Base-by-base conservation (phyloP, 1,139 yeast species). In the Geotrichum siamense region DNA sequence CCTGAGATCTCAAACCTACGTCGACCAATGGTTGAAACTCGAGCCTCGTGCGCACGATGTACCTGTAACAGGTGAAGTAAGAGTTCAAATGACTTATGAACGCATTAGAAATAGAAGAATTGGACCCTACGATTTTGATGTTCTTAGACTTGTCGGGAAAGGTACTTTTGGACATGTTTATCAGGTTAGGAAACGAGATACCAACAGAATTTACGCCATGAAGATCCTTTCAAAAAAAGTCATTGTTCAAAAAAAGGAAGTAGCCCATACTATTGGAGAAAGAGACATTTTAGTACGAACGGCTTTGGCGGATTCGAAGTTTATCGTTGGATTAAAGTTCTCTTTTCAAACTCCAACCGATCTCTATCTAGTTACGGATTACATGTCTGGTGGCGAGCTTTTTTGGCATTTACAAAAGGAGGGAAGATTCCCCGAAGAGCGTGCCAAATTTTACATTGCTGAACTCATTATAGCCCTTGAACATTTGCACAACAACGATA, bases 91-190 rank as follows among this genome's bases (percentile, higher is more conserved):
- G 74, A 80, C 79, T 50, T 89, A 82, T 61, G 77, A 82, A 42
- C 71, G 78, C 31, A 79, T 83, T 32, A 68, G 75, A 46, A 80
- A 81, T 62, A 77, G 78, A 54, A 85, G 82, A 54, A 86, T 82
- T 58, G 95, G 96, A 1, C 97, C 97, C 4, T 82, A 82, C 48
- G 96, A 91, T 66, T 91, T 91, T 63, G 96, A 89, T 60, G 84
- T 89, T 16, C 75, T 91, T 55, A 74, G 95, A 58, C 70, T 91
- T 44, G 72, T 91, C 50, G 98, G 98, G 50, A 87, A 86, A 61
- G 98, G 98, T 42, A 91, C 97, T 0, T 91, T 91, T 70, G 98
- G 98, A 26, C 95, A 85, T 65, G 98, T 91, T 32, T 91, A 82
- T 64, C 97, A 89, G 66, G 98, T 91, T 38, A 79, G 83, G 54